Percentiles rank a stretch among this genome's conserved stretches.
Evolutionary conservation across 768 basidiomycete genomes (phyloP).

Genomic region (Tephrocybe sp.): DNA sequence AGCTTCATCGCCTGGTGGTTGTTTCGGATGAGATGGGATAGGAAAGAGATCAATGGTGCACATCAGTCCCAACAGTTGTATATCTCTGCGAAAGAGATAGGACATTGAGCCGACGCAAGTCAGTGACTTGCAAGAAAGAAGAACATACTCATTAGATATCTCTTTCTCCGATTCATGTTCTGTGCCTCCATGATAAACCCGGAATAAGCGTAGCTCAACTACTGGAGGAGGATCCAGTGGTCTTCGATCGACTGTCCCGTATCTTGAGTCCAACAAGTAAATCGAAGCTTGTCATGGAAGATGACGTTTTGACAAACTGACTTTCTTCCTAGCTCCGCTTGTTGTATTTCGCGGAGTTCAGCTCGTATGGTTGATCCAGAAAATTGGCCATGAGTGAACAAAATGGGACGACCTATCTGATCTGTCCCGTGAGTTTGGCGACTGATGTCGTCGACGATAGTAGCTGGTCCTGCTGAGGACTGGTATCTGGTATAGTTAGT

Average conservation of each 20-base stretch:
- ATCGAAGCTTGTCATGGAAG: slow-evolving; percentile 4
- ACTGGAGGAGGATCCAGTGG: slow-evolving; percentile 70
- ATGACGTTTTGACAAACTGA: slow-evolving; percentile 20
- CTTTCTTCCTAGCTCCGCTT: slow-evolving; percentile 70
- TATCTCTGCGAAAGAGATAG: slow-evolving; percentile 36
- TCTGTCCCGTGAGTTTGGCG: slow-evolving; percentile 22
- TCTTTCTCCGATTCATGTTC: slow-evolving; percentile 40
- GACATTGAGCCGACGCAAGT: slow-evolving; percentile 3
- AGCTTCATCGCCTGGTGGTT: no score
- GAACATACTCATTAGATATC: slow-evolving; percentile 42
- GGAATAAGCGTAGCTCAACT: slow-evolving; percentile 47
- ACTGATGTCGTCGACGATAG: slow-evolving; percentile 2
- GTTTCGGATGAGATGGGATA: slow-evolving; percentile 28
- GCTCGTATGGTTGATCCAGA: slow-evolving; percentile 53
- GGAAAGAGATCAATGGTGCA: slow-evolving; percentile 80
- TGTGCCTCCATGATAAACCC: slow-evolving; percentile 41
- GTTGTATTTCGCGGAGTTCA: slow-evolving; percentile 57
- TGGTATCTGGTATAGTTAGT: slow-evolving; percentile 13
- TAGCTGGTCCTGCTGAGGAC: slow-evolving; percentile 5
- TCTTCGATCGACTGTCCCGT: slow-evolving; percentile 58
- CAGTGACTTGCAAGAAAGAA: background rate
- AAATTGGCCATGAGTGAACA: slow-evolving; percentile 59
- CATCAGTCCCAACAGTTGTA: slow-evolving; percentile 63
- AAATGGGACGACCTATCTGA: slow-evolving; percentile 49
- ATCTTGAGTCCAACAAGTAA: slow-evolving; percentile 32